A percentile compares a stretch with the other conserved stretches of the same genome.
Conservation (phyloP, 805 yeast genomes). For the Kodamaea hsintzibuensis region DNA sequence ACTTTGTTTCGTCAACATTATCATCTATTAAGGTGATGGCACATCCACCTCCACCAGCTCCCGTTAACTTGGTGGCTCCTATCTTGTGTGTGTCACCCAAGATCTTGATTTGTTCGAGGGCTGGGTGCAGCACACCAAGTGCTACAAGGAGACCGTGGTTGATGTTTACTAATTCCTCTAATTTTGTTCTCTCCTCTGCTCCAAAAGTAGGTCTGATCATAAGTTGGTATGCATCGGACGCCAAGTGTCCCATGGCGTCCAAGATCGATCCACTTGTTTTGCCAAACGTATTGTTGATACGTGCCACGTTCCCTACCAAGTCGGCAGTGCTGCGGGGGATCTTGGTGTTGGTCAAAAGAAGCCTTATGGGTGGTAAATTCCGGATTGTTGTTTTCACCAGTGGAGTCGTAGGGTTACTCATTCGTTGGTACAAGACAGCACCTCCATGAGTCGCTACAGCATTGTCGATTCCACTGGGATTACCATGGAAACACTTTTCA, state of each 20-base stretch:
- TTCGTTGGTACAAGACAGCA: conserved; percentile 85
- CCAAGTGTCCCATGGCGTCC: conserved; percentile 73
- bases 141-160: conserved; percentile 88
- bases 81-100: conserved; percentile 62
- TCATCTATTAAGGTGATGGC: conserved; percentile 80
- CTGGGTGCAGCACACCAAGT: conserved; percentile 90
- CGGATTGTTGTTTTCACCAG: conserved; percentile 68
- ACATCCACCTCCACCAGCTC: conserved; percentile 99
- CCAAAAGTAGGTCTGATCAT: conserved; percentile 56
- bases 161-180: conserved; percentile 67
- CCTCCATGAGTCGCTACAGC: conserved; percentile 96
- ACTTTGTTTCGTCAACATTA: conserved; percentile 32
- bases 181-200: conserved; percentile 31
- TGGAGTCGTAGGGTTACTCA: conserved; percentile 49
- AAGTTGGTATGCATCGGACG: conserved; percentile 68
- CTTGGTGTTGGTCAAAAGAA: conserved; percentile 79
- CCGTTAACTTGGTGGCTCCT: conserved; percentile 92
- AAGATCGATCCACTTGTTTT: conserved; percentile 57
- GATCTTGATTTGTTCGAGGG: conserved; percentile 72
- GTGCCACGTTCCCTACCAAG: conserved; percentile 75
- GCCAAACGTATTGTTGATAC: conserved; percentile 53
- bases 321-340: conserved; percentile 87
- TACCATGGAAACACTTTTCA: conserved; percentile 93
- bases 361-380: conserved; percentile 69
- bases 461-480: conserved; percentile 95